These are phyloP conservation scores for Ustilago sp. DNA, from an alignment of 1,284 basidiomycete species.

Conservation along the genomic window DNA sequence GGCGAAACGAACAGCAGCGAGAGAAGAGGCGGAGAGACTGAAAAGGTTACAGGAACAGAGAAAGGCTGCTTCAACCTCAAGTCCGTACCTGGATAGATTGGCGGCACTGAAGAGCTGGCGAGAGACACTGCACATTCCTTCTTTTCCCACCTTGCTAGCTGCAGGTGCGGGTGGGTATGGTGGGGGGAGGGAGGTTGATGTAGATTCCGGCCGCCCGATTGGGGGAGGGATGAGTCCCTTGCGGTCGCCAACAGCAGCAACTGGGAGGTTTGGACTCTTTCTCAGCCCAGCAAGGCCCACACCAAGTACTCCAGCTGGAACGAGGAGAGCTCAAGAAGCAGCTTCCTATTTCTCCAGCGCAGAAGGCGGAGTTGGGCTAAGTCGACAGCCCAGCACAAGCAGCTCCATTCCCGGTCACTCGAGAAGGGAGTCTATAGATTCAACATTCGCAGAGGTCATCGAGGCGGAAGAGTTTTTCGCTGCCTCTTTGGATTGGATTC, in stretches of 20 bases:
- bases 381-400: conserved; percentile 24
- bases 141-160: conserved; percentile 32
- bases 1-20: conserved; percentile 20
- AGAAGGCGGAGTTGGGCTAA: conserved; percentile 8
- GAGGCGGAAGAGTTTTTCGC: conserved; percentile 49
- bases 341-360: conserved; percentile 18
- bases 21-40: conserved; percentile 28
- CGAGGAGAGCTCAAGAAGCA: conserved; percentile 36
- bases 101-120: conserved; percentile 45
- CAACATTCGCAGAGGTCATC: conserved; percentile 24
- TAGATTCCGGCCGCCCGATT: conserved; percentile 11
- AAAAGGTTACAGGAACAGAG: conserved; percentile 19
- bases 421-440: conserved; percentile 14
- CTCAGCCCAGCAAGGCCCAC: conserved; percentile 29
- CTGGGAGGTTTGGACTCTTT: conserved; percentile 42
- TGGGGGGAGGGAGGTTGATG: conserved; percentile 18
- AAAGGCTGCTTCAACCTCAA: conserved; percentile 13
- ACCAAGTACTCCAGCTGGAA: conserved; percentile 36
- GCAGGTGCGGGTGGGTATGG: background rate
- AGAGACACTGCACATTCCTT: conserved; percentile 51
- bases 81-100: conserved; percentile 27
- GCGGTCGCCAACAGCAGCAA: conserved; percentile 36
- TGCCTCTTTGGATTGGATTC: conserved; percentile 34
- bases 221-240: conserved; percentile 31
- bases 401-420: conserved; percentile 4